Evolutionary conservation across 371 early-diverging fungal genomes (phyloP).

Genomic region (Mucor circinelloides): DNA sequence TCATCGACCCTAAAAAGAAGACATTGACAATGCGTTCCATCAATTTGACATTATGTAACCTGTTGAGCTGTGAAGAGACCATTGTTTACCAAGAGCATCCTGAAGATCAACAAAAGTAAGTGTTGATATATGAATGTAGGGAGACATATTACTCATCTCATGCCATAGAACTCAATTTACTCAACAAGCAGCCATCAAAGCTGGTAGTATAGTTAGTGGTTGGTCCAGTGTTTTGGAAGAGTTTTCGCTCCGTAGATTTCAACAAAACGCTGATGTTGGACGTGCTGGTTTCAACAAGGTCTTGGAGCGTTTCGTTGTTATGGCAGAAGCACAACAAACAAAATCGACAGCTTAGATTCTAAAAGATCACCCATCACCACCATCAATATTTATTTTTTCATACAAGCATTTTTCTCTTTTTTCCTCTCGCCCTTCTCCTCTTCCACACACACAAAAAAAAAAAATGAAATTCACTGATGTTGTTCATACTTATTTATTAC

Average conservation of each 20-base stretch:
- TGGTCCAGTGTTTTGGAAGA: conserved; percentile 82
- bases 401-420: neutral
- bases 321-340: conserved; percentile 29
- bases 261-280: conserved; percentile 79
- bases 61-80: conserved; percentile 82
- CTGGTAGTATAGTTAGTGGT: conserved; percentile 66
- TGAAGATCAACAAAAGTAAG: conserved; percentile 37
- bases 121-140: neutral
- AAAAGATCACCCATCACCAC: neutral
- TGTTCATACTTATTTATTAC: neutral
- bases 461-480: neutral
- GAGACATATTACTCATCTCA: neutral
- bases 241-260: conserved; percentile 77
- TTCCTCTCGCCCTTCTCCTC: neutral
- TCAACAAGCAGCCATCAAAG: conserved; percentile 79
- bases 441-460: neutral
- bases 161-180: conserved; percentile 59
- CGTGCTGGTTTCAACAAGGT: conserved; percentile 70
- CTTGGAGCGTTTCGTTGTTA: conserved; percentile 50
- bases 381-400: neutral
- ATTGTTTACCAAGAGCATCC: conserved; percentile 72
- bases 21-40: conserved; percentile 70
- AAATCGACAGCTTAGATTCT: neutral
- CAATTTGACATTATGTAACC: conserved; percentile 71
- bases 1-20: conserved; percentile 75